A percentile compares a stretch with the other conserved stretches of the same genome.
phyloP scores from a whole-genome alignment of 768 basidiomycete genomes.

The Xerocomellus dryophilus region DNA sequence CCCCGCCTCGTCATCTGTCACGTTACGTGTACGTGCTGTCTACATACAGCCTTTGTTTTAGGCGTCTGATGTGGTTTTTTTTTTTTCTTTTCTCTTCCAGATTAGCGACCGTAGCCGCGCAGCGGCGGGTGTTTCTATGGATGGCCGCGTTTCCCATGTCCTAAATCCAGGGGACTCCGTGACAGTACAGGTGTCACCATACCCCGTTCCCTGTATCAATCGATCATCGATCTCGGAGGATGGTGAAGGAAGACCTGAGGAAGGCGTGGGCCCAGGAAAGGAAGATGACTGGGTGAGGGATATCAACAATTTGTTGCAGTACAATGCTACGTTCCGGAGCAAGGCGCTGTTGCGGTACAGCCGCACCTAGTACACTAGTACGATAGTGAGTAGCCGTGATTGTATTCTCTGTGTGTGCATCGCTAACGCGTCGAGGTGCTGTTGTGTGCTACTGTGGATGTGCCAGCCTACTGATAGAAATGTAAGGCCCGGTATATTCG shows the following conservation, averaged over 20 bases:
- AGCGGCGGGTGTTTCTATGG: slow-evolving; percentile 89
- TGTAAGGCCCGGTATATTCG: not conserved
- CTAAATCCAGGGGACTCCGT: slow-evolving; percentile 85
- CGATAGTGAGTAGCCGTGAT: slow-evolving; percentile 12
- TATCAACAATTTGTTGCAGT: slow-evolving; percentile 91
- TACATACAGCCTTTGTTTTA: not conserved
- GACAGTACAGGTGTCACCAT: slow-evolving; percentile 78
- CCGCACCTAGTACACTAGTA: slow-evolving; percentile 35
- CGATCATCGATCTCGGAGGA: slow-evolving; percentile 70
- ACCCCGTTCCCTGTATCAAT: slow-evolving; percentile 91
- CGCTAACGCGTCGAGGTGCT: not conserved
- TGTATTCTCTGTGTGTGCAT: not conserved
- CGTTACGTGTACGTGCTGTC: slow-evolving; percentile 55
- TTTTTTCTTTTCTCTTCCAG: slow-evolving; percentile 37
- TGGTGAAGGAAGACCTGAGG: slow-evolving; percentile 42
- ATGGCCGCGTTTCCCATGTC: slow-evolving; percentile 81
- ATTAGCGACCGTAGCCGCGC: slow-evolving; percentile 83
- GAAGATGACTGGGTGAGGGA: slow-evolving; percentile 97
- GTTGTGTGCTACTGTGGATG: not conserved
- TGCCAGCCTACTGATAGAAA: slow-evolving; percentile 4
- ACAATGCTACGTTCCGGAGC: slow-evolving; percentile 91
- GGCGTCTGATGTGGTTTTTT: slow-evolving; percentile 2
- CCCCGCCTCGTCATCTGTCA: slow-evolving; percentile 75
- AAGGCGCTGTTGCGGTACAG: slow-evolving; percentile 79
- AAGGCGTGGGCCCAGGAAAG: slow-evolving; percentile 74